Percentiles rank a stretch among this genome's conserved stretches.
Conservation (phyloP, 2,329 filamentous ascomycete genomes). For the Beauveria sp. region DNA sequence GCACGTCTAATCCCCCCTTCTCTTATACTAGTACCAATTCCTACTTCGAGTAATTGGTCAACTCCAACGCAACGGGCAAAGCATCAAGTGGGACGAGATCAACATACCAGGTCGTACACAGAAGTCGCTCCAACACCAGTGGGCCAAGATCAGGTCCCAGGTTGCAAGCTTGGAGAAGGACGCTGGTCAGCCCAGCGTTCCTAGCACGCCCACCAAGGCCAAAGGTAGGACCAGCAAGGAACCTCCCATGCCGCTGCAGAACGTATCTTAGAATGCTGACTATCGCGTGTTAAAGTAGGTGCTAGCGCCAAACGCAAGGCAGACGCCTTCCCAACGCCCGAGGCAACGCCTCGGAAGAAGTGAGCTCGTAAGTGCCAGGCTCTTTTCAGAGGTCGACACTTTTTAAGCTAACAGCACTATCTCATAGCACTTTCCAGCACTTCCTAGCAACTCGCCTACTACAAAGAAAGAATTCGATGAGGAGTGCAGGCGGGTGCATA, state of each 20-base stretch:
- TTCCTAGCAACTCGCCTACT: neutral
- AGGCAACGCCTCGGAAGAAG: constrained; percentile 5
- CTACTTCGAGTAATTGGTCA: constrained; percentile 12
- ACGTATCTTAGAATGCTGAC: neutral
- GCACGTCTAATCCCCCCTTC: neutral
- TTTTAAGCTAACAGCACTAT: neutral
- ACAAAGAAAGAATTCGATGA: neutral
- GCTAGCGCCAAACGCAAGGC: constrained; percentile 7
- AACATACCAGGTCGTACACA: constrained; percentile 16
- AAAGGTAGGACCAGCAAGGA: neutral
- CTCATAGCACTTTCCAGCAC: neutral
- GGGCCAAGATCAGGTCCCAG: constrained; percentile 13
- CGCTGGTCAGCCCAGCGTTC: neutral
- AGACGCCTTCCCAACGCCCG: neutral
- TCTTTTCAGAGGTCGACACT: too few relatives aligned
- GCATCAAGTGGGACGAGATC: constrained; percentile 14
- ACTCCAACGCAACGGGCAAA: constrained; percentile 10
- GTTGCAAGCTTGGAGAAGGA: constrained; percentile 20
- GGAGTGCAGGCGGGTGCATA: too few relatives aligned
- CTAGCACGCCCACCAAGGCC: neutral
- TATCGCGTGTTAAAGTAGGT: neutral
- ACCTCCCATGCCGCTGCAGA: too few relatives aligned
- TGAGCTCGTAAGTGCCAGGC: neutral
- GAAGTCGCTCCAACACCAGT: constrained; percentile 17
- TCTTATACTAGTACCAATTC: constrained; percentile 11